Evolutionary conservation across 768 basidiomycete species (phyloP).

Genomic region (Tulasnella sp.): DNA sequence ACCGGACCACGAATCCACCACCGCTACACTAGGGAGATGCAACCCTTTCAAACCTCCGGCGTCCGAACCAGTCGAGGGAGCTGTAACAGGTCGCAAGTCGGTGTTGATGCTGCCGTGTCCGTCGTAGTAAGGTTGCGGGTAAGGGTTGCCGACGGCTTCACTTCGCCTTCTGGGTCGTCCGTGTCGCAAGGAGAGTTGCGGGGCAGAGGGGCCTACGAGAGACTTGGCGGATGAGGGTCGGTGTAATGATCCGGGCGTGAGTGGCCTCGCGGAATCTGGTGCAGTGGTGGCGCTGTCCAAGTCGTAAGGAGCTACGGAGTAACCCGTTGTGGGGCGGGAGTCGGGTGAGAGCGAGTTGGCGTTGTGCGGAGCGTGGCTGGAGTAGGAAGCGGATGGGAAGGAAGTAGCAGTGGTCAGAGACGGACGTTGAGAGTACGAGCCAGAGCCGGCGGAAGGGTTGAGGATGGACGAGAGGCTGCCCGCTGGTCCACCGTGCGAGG

Average conservation of each 20-base stretch:
- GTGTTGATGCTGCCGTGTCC: constrained; percentile 17
- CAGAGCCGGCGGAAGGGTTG: constrained; percentile 49
- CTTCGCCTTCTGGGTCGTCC: constrained; percentile 73
- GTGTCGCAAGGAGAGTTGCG: constrained; percentile 40
- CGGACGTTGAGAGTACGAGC: constrained; percentile 49
- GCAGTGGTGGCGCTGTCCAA: constrained; percentile 43
- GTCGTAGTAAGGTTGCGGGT: constrained; percentile 71
- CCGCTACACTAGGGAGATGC: constrained; percentile 55
- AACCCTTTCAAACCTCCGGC: constrained; percentile 59
- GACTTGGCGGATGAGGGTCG: constrained; percentile 23
- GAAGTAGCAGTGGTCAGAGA: constrained; percentile 55
- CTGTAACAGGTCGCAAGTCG: constrained; percentile 30
- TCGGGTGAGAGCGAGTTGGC: constrained; percentile 56
- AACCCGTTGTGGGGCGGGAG: constrained; percentile 79
- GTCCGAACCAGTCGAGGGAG: constrained; percentile 39
- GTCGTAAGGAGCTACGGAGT: constrained; percentile 51
- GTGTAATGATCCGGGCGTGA: constrained; percentile 5
- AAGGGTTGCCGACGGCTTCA: constrained; percentile 75
- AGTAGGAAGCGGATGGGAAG: constrained; percentile 65
- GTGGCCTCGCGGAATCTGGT: neutral
- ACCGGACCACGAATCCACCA: constrained; percentile 45
- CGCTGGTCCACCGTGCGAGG: constrained; percentile 5
- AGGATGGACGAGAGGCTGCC: constrained; percentile 73
- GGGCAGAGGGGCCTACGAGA: neutral
- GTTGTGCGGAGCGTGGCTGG: constrained; percentile 55